Evolutionary conservation across 495 filamentous ascomycete species (phyloP).

Genomic region (Hypoxylon intermedium): DNA sequence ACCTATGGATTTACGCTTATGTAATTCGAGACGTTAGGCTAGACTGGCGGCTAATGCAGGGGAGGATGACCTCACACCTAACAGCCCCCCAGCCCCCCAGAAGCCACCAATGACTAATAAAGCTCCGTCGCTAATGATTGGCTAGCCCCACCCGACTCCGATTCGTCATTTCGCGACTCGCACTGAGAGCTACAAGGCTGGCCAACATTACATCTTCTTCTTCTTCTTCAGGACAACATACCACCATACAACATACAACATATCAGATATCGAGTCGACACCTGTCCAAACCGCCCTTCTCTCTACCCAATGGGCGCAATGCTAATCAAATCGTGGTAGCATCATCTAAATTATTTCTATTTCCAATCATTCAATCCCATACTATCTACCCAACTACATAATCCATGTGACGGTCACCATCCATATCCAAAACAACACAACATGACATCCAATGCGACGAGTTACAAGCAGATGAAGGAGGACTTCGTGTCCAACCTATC

Average conservation of each 20-base stretch:
- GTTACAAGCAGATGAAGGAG: constrained; percentile 90
- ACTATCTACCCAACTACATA: not conserved
- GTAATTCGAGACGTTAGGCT: not conserved
- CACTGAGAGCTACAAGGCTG: too few species aligned
- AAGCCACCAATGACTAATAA: constrained; percentile 10
- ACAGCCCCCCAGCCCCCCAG: not conserved
- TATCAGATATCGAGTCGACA: constrained; percentile 30
- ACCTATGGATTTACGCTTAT: not conserved
- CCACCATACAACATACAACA: too few species aligned
- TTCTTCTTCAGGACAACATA: not conserved
- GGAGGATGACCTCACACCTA: not conserved
- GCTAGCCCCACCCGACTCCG: not conserved
- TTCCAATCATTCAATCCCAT: not conserved
- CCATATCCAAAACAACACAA: constrained; percentile 4
- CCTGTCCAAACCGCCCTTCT: constrained; percentile 18
- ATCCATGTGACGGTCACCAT: not conserved
- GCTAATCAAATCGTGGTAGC: constrained; percentile 4
- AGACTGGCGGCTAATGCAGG: not conserved
- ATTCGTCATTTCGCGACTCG: not conserved
- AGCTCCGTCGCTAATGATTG: constrained; percentile 7
- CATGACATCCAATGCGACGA: constrained; percentile 51
- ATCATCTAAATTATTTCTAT: not conserved
- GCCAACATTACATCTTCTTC: too few species aligned
- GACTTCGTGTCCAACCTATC: constrained; percentile 91
- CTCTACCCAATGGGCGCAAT: constrained; percentile 11